Conservation (phyloP, 2,329 filamentous ascomycete species). For the Neocatenulostroma microsporum region DNA sequence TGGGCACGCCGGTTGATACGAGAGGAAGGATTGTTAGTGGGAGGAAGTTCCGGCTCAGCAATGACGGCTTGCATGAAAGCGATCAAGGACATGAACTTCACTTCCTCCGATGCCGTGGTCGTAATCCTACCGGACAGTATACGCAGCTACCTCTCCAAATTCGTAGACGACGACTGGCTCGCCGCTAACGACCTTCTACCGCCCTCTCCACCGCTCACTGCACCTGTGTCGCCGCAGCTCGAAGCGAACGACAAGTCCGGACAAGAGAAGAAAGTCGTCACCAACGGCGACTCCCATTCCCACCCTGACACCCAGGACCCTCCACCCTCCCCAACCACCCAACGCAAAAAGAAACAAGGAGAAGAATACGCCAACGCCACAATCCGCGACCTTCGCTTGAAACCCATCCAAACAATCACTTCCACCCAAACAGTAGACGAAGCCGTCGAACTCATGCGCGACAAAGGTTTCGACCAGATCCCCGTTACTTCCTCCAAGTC, state of each 20-base stretch:
- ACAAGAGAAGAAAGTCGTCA: constrained; percentile 18
- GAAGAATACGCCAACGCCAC: constrained; percentile 74
- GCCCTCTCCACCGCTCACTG: constrained; percentile 44
- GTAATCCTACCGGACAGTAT: constrained; percentile 94
- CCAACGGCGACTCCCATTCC: no score
- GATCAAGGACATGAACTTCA: constrained; percentile 66
- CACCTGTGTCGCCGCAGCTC: constrained; percentile 20
- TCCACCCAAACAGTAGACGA: constrained; percentile 66
- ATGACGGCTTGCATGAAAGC: constrained; percentile 74
- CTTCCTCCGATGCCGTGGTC: constrained; percentile 79
- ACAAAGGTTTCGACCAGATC: constrained; percentile 96
- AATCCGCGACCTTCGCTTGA: constrained; percentile 74
- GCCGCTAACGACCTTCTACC: constrained; percentile 89
- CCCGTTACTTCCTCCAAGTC: constrained; percentile 69
- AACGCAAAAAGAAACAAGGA: constrained; percentile 25
- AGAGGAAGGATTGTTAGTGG: constrained; percentile 88
- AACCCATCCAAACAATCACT: constrained; percentile 82
- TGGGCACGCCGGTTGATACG: constrained; percentile 85
- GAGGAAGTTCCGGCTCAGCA: constrained; percentile 87
- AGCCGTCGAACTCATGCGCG: constrained; percentile 95
- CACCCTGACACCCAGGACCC: constrained; percentile 4
- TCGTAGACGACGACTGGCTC: constrained; percentile 98
- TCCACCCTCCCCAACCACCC: constrained; percentile 28
- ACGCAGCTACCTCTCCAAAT: constrained; percentile 94
- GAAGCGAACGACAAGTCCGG: constrained; percentile 26